Conservation (phyloP, 179 eudicot species). For the Patellifolia procumbens region DNA sequence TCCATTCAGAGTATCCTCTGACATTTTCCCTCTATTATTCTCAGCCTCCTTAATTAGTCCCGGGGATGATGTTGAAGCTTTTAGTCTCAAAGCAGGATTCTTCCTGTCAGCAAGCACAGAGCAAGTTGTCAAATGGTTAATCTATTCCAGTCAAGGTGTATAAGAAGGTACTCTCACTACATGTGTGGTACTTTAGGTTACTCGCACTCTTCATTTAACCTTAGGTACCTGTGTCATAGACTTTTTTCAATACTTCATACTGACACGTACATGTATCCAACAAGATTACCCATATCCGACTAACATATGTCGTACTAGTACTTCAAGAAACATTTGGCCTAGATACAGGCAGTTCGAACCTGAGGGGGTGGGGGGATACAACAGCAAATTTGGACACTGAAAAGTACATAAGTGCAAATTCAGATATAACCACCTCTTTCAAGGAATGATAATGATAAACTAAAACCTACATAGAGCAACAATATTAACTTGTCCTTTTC, state of each 20-base stretch:
- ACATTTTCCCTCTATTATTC: conserved; percentile 31
- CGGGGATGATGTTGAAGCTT: conserved; percentile 46
- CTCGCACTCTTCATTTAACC: too few relatives aligned
- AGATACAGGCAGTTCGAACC: background rate
- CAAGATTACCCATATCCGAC: too few relatives aligned
- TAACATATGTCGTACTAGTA: background rate
- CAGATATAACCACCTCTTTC: background rate
- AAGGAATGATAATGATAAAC: background rate
- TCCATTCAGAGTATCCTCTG: conserved; percentile 27
- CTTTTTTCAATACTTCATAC: too few relatives aligned
- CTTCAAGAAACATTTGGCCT: background rate
- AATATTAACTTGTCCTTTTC: too few relatives aligned
- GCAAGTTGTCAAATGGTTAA: background rate
- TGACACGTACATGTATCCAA: too few relatives aligned
- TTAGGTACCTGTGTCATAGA: too few relatives aligned
- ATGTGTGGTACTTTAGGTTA: too few relatives aligned
- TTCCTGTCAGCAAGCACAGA: conserved; percentile 41
- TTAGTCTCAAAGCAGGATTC: conserved; percentile 48
- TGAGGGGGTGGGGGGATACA: too few relatives aligned
- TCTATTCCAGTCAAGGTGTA: background rate
- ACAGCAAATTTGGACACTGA: background rate
- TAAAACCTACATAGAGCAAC: background rate
- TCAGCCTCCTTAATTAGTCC: conserved; percentile 44
- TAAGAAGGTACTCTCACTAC: background rate
- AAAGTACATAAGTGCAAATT: background rate